Percentiles rank a stretch among this genome's conserved stretches.
phyloP scores from a whole-genome alignment of 441 rosid genomes.

The Hura crepitans region DNA sequence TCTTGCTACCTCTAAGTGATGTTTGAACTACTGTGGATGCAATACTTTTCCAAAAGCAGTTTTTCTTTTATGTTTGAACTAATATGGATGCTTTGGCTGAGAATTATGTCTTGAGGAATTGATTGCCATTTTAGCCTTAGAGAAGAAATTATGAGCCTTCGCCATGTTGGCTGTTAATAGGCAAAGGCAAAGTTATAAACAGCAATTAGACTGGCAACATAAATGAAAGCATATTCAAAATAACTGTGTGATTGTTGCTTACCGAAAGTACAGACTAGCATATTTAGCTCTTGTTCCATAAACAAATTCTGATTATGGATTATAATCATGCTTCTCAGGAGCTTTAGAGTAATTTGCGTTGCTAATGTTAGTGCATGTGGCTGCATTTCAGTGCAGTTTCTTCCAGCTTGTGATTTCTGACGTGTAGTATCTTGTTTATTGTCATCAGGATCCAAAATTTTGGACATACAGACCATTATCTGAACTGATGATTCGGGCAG shows the following conservation, averaged over 20 bases:
- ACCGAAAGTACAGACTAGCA: neutral
- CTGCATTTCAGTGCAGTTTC: neutral
- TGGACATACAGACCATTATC: conserved; percentile 83
- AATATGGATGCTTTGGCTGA: neutral
- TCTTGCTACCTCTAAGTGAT: too few species aligned
- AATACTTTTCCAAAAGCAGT: neutral
- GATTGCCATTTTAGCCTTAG: neutral
- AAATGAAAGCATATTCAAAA: conserved; percentile 1
- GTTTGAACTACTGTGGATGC: too few species aligned
- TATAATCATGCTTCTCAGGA: neutral
- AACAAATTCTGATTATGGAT: neutral
- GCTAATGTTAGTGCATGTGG: conserved; percentile 3
- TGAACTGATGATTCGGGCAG: conserved; percentile 85
- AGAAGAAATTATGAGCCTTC: neutral
- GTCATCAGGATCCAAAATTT: conserved; percentile 73
- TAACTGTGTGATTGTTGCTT: neutral
- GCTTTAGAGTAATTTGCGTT: neutral
- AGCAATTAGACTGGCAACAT: neutral
- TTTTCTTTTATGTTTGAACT: conserved; percentile 1
- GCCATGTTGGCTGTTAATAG: neutral
- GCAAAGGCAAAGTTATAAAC: neutral
- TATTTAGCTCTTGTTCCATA: neutral
- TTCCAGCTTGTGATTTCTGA: conserved; percentile 14
- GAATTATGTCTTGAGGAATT: neutral
- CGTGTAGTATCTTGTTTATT: conserved; percentile 13